Evolutionary conservation across 305 asterid species (phyloP), one percentile per base, ranked within the genome.

Genomic region (Caryopteris hybrid): DNA sequence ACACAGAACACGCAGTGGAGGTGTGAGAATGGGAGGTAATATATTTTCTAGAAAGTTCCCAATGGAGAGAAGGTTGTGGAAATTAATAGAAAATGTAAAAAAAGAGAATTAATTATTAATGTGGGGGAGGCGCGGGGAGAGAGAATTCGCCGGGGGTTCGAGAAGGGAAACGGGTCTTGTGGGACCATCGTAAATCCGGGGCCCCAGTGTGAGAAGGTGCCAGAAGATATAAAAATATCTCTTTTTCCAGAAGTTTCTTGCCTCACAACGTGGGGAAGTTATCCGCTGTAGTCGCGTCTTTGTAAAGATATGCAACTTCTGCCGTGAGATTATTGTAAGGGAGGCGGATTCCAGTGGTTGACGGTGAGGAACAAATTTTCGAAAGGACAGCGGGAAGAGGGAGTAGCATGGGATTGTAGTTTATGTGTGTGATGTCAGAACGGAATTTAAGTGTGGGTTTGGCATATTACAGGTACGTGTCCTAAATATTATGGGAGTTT

Each of bases 31-130:
- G 63, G 22, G 61, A 9, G 53, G 52, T 41, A 71, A 12, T 64
- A 46, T 56, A 31, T 14, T 46, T 74, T 78, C 82, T 74, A 78
- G 82, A 78, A 78, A 20, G 74, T 70, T 74, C 77, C 45, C 71
- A 51, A 45, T 25, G 34, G 46, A 23, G 50, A 70, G 76, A 65
- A 48, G 66, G 42, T 13, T 31, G 47, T 52, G 50, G 66, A 64
- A 73, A 52, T 10, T 18, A 13, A 27, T 17, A n/a, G 18, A 47
- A 31, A 21, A 14, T 9, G 12, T 5, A 13, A 9, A 43, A 31
- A 41, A 6, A 3, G 0, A 2, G n/a, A 8, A 58, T 39, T 13
- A 68, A 70, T 45, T 5, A 58, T 67, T 52, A 69, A 36, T 23
- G 16, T 63, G 33, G 39, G 34, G n/a, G 9, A 36, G 18, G 16